A percentile compares a stretch with the other conserved stretches of the same genome.
Conservation (phyloP, 164 flowering plant genomes). For the Sedum album region DNA sequence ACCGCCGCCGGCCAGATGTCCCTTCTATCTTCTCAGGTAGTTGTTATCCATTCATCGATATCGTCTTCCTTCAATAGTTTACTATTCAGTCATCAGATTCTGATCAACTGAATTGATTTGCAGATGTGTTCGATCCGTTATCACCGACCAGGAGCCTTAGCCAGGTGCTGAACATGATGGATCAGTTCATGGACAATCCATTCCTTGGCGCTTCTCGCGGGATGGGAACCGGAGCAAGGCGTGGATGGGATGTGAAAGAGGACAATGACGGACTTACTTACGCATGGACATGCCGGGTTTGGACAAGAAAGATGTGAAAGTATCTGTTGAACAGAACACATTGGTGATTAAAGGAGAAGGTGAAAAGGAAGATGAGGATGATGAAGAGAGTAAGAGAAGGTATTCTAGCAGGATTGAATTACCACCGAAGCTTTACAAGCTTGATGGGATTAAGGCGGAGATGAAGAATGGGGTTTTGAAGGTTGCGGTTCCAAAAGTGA, state of each 20-base stretch:
- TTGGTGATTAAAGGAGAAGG: conserved; percentile 54
- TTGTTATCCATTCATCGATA: conserved; percentile 12
- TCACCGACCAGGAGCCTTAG: conserved; percentile 43
- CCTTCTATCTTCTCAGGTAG: conserved; percentile 38
- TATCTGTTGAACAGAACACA: conserved; percentile 55
- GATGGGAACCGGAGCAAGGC: conserved; percentile 25
- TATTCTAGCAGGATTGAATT: conserved; percentile 52
- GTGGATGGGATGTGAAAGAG: conserved; percentile 64
- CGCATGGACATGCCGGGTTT: conserved; percentile 77
- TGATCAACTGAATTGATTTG: neutral
- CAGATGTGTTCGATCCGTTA: conserved; percentile 69
- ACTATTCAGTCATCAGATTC: too few species aligned
- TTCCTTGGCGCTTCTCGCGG: conserved; percentile 28
- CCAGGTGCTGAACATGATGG: conserved; percentile 71
- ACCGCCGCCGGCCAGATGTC: conserved; percentile 16
- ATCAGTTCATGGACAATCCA: conserved; percentile 48
- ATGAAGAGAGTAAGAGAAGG: conserved; percentile 32
- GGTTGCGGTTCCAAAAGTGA: conserved; percentile 53
- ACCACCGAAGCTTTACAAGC: conserved; percentile 37
- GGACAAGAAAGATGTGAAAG: conserved; percentile 51
- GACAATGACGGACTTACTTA: conserved; percentile 39
- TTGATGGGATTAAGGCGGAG: conserved; percentile 56
- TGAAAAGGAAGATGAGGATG: conserved; percentile 27
- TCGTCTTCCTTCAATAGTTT: neutral
- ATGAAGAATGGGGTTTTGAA: conserved; percentile 82